A percentile compares a stretch with the other conserved stretches of the same genome.
phyloP scores from a whole-genome alignment of 306 rosid species.

The Hippophae gyantsensis region DNA sequence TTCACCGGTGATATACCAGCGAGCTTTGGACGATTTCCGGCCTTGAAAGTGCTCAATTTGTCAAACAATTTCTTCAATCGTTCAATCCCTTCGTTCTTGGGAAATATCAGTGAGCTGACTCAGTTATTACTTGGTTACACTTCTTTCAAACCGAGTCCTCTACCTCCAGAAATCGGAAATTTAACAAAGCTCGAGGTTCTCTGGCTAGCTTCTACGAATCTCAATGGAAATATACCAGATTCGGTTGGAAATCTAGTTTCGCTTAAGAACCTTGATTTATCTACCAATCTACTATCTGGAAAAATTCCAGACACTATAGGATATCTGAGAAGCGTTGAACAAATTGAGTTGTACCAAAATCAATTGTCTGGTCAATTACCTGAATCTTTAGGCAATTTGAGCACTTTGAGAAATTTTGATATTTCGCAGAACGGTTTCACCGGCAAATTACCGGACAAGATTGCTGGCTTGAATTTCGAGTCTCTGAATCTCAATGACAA shows the following conservation, averaged over 20 bases:
- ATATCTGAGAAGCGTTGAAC: conserved; percentile 24
- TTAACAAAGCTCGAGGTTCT: conserved; percentile 38
- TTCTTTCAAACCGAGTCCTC: conserved; percentile 25
- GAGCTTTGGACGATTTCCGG: conserved; percentile 38
- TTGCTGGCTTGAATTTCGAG: conserved; percentile 32
- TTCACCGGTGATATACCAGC: conserved; percentile 60
- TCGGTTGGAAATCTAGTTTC: conserved; percentile 51
- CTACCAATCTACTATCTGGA: conserved; percentile 45
- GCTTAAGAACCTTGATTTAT: conserved; percentile 53
- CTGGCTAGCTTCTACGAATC: conserved; percentile 17
- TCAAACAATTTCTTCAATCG: conserved; percentile 42
- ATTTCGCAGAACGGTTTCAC: conserved; percentile 62
- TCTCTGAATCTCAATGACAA: conserved; percentile 54
- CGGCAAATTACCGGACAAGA: conserved; percentile 35
- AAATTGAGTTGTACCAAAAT: conserved; percentile 40
- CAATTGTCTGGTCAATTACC: conserved; percentile 59
- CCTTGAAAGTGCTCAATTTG: conserved; percentile 28
- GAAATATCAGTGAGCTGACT: conserved; percentile 54
- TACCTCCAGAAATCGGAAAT: conserved; percentile 66
- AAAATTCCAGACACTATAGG: conserved; percentile 50
- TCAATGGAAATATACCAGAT: conserved; percentile 49
- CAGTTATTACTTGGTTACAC: conserved; percentile 31
- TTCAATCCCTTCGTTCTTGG: conserved; percentile 46
- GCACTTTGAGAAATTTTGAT: conserved; percentile 33
- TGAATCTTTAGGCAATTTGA: conserved; percentile 44